phyloP scores from a whole-genome alignment of 805 yeast genomes.

The Spathaspora sp. region DNA sequence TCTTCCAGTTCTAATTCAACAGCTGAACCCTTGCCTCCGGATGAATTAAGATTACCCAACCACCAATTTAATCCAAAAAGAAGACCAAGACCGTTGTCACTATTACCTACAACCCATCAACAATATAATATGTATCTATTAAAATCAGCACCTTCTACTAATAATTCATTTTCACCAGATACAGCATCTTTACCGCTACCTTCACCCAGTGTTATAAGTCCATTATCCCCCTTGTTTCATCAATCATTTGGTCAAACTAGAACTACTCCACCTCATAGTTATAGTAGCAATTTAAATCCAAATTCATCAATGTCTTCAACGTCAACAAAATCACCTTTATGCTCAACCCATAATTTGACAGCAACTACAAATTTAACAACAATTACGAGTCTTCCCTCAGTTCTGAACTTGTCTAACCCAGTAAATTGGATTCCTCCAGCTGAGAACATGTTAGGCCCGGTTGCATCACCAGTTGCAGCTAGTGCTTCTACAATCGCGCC shows the following conservation, averaged over 20 bases:
- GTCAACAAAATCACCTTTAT: not conserved
- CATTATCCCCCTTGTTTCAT: conserved; percentile 39
- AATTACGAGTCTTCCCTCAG: conserved; percentile 5
- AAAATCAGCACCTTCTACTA: conserved; percentile 8
- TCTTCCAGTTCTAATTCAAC: not conserved
- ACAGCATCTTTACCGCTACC: conserved; percentile 12
- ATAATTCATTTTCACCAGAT: not conserved
- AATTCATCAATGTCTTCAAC: conserved; percentile 4
- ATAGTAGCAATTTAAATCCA: not conserved
- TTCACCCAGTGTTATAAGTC: conserved; percentile 31
- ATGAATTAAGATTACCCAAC: conserved; percentile 16
- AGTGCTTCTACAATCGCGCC: conserved; percentile 5
- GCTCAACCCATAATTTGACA: not conserved
- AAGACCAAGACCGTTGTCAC: conserved; percentile 37
- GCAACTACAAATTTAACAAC: not conserved
- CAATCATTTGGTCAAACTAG: conserved; percentile 28
- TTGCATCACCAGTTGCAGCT: not conserved
- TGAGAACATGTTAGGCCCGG: conserved; percentile 1
- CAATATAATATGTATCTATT: not conserved
- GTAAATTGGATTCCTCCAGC: not conserved
- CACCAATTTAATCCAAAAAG: conserved; percentile 33
- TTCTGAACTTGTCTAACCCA: conserved; percentile 2
- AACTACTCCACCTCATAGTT: conserved; percentile 1
- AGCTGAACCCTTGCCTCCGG: not conserved
- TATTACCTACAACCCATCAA: conserved; percentile 27